Evolutionary conservation across 2,329 filamentous ascomycete genomes (phyloP).

Genomic region (Chalara sp.): DNA sequence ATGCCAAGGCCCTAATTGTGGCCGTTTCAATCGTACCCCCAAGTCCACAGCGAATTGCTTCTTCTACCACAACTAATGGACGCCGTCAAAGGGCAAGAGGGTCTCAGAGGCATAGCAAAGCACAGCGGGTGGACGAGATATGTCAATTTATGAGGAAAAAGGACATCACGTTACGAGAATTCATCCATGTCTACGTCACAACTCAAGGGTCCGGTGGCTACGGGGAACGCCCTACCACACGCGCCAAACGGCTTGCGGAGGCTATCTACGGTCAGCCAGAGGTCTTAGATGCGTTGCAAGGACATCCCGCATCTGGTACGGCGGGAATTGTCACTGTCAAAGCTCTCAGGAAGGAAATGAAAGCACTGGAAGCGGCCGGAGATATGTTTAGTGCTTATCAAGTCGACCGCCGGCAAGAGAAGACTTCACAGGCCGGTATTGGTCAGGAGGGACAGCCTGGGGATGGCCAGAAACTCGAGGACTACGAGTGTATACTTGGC

Average conservation of each 20-base stretch:
- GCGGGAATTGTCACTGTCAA: background rate
- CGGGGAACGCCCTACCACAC: background rate
- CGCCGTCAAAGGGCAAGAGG: background rate
- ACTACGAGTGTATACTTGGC: background rate
- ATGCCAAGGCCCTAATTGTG: no score
- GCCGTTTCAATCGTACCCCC: no score
- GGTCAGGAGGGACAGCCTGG: background rate
- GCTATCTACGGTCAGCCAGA: background rate
- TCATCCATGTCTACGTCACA: background rate
- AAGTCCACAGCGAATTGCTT: no score
- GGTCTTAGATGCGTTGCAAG: background rate
- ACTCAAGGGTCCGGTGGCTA: background rate
- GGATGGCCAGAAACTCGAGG: background rate
- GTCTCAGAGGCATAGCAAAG: background rate
- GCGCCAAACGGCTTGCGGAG: no score
- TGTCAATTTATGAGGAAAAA: no score
- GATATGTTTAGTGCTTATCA: background rate
- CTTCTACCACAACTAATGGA: no score
- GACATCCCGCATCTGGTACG: background rate
- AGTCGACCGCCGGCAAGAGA: background rate
- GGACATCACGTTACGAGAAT: no score
- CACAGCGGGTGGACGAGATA: background rate
- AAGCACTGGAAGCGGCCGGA: background rate
- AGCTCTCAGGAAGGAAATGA: no score
- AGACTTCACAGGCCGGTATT: background rate